Evolutionary conservation across 345 rosid species (phyloP).

Genomic region (Turnera subulata): DNA sequence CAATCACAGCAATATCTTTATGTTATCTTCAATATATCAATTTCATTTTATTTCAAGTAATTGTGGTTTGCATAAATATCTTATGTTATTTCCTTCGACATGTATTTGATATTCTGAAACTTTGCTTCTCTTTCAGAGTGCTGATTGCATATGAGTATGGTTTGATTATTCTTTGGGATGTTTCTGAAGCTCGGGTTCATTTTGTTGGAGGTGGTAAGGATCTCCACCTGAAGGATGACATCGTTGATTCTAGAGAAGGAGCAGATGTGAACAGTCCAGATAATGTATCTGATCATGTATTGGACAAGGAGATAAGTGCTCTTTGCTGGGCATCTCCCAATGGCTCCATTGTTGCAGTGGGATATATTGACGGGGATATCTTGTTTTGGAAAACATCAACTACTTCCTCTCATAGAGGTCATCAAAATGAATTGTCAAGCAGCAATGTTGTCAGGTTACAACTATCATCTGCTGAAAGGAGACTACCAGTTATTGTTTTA

Average conservation of each 20-base stretch:
- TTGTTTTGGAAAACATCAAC: constrained; percentile 61
- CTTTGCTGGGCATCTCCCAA: constrained; percentile 80
- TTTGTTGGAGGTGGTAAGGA: constrained; percentile 64
- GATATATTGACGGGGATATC: constrained; percentile 88
- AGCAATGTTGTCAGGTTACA: constrained; percentile 61
- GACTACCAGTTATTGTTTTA: constrained; percentile 76
- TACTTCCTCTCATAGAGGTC: constrained; percentile 29
- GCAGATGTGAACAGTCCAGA: constrained; percentile 25
- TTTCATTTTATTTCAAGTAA: not conserved
- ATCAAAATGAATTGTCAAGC: constrained; percentile 37
- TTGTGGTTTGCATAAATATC: not conserved
- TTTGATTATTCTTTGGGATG: constrained; percentile 79
- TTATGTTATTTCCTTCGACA: not conserved
- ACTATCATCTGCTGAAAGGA: constrained; percentile 60
- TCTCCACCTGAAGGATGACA: constrained; percentile 48
- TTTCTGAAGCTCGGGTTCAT: constrained; percentile 52
- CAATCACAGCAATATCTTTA: not conserved
- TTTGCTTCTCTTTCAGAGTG: constrained; percentile 46
- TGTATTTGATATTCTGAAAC: not conserved
- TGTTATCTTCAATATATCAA: not conserved
- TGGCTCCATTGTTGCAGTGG: constrained; percentile 85
- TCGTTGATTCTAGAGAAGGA: constrained; percentile 32
- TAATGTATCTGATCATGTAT: constrained; percentile 30
- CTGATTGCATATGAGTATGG: constrained; percentile 77
- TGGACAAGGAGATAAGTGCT: constrained; percentile 78